Conservation (phyloP, 2,329 filamentous ascomycete genomes). For the Diaporthe caulivora region DNA sequence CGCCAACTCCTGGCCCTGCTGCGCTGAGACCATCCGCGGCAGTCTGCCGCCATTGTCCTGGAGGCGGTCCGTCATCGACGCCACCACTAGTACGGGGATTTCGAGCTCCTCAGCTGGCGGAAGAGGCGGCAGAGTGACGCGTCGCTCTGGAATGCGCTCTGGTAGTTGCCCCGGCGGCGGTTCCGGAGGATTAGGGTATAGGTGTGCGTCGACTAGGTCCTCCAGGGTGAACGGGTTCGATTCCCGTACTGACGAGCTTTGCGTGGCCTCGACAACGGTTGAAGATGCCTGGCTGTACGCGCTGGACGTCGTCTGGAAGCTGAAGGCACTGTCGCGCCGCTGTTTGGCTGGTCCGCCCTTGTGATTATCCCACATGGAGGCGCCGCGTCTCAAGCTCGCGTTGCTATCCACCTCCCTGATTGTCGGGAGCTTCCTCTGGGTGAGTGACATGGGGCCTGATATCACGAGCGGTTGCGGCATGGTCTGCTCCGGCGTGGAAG, state of each 20-base stretch:
- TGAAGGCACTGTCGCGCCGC: constrained; percentile 15
- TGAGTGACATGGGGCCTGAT: neutral
- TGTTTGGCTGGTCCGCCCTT: neutral
- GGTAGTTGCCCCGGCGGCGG: neutral
- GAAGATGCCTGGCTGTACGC: constrained; percentile 28
- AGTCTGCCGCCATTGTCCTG: constrained; percentile 25
- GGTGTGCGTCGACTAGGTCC: neutral
- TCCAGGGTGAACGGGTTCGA: constrained; percentile 8
- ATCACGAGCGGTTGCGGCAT: constrained; percentile 10
- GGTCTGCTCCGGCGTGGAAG: neutral
- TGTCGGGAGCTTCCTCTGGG: constrained; percentile 16
- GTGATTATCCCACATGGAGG: neutral
- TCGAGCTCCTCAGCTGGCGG: neutral
- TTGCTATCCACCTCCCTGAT: constrained; percentile 32
- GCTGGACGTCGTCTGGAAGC: constrained; percentile 17
- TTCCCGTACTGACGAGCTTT: neutral
- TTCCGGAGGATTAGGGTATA: neutral
- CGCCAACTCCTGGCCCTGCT: constrained; percentile 29
- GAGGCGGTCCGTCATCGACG: constrained; percentile 30
- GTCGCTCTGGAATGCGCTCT: neutral
- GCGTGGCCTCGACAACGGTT: constrained; percentile 5
- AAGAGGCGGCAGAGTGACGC: neutral
- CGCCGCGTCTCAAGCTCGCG: neutral
- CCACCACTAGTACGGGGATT: constrained; percentile 31
- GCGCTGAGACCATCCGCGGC: constrained; percentile 24